Conservation (phyloP, 2,329 filamentous ascomycete genomes). For the Colletotrichum sp. region DNA sequence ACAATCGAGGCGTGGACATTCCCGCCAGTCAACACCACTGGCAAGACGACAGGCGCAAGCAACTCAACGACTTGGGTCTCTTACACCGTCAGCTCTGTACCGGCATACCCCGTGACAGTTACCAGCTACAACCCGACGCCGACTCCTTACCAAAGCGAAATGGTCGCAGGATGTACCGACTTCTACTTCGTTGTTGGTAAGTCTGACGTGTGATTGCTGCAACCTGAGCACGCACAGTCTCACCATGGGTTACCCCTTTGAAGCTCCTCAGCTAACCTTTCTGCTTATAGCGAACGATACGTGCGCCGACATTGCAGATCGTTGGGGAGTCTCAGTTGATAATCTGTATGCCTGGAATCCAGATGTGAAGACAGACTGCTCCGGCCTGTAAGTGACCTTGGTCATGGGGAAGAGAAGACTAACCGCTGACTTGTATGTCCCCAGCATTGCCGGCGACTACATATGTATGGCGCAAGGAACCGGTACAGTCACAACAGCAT, state of each 20-base stretch:
- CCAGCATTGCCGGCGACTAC: not conserved
- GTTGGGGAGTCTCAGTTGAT: not conserved
- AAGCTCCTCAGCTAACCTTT: not conserved
- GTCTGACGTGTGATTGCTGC: not conserved
- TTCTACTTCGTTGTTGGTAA: not conserved
- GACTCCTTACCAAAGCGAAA: not conserved
- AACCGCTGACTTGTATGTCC: not conserved
- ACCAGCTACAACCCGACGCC: not conserved
- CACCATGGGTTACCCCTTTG: not conserved
- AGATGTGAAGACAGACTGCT: not conserved
- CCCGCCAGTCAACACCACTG: not conserved
- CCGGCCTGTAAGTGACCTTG: not conserved
- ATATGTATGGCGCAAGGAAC: not conserved
- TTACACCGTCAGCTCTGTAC: not conserved
- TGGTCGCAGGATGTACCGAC: not conserved
- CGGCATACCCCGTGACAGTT: not conserved
- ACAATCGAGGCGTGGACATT: not conserved
- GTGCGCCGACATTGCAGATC: not conserved
- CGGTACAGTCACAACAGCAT: not conserved
- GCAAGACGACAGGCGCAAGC: not conserved
- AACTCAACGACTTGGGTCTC: not conserved
- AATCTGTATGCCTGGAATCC: not conserved
- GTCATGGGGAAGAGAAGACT: not conserved
- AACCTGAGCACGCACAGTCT: not conserved
- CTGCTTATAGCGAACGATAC: not conserved